Evolutionary conservation across 2,329 filamentous ascomycete genomes (phyloP).

Genomic region (Pseudocercospora crystallina): DNA sequence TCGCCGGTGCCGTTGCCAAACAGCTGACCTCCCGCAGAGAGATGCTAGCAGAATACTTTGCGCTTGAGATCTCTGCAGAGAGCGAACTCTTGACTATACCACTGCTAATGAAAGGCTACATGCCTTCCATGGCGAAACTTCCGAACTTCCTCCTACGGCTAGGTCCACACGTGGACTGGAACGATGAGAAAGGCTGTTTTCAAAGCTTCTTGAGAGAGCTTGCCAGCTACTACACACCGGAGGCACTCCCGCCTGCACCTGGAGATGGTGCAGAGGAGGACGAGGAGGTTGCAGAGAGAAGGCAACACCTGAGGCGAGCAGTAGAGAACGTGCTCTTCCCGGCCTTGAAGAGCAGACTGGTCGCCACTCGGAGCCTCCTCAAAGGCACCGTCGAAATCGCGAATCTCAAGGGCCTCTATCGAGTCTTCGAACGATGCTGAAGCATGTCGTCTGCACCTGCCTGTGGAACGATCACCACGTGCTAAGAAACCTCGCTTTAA

Average conservation of each 20-base stretch:
- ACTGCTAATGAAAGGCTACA: conserved; percentile 84
- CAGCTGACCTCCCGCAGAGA: conserved; percentile 74
- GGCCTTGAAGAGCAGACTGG: conserved; percentile 76
- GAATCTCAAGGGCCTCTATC: conserved; percentile 40
- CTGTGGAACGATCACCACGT: background rate
- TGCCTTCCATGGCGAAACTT: conserved; percentile 79
- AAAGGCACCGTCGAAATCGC: conserved; percentile 35
- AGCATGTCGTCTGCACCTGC: background rate
- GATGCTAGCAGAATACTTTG: conserved; percentile 93
- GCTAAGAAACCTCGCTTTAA: background rate
- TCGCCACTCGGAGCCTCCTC: conserved; percentile 65
- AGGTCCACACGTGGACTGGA: conserved; percentile 87
- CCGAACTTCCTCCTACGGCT: conserved; percentile 84
- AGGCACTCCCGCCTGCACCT: conserved; percentile 64
- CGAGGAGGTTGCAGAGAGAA: conserved; percentile 50
- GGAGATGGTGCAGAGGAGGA: conserved; percentile 36
- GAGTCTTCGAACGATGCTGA: conserved; percentile 30
- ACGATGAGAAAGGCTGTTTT: conserved; percentile 80
- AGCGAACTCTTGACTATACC: conserved; percentile 79
- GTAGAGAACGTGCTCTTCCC: conserved; percentile 89
- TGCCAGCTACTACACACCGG: conserved; percentile 86
- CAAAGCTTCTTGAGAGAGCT: conserved; percentile 80
- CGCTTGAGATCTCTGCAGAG: conserved; percentile 73
- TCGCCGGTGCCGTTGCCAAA: conserved; percentile 63
- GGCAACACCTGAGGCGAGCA: conserved; percentile 62